Evolutionary conservation across 352 stramenopile species (phyloP).

Genomic region (Phytophthora rubi): DNA sequence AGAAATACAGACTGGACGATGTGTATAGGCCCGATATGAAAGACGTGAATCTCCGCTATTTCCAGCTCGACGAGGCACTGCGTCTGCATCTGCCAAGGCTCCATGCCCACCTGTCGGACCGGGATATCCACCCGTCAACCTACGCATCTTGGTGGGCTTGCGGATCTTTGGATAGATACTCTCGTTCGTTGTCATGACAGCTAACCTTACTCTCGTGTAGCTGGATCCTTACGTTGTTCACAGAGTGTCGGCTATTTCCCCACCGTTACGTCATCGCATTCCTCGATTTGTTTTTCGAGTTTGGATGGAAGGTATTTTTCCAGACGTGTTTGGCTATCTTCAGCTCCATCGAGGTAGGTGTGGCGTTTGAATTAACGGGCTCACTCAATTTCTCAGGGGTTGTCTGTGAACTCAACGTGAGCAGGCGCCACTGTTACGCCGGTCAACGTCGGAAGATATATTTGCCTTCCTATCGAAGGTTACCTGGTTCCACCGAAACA

Average conservation of each 20-base stretch:
- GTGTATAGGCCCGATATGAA: conserved; percentile 59
- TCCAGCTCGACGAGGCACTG: conserved; percentile 54
- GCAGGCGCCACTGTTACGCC: conserved; percentile 31
- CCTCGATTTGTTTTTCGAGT: conserved; percentile 57
- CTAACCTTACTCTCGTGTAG: conserved; percentile 21
- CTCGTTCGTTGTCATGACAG: neutral
- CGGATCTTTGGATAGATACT: neutral
- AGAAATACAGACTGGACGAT: conserved; percentile 57
- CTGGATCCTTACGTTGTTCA: conserved; percentile 65
- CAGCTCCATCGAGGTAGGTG: conserved; percentile 41
- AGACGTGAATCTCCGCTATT: conserved; percentile 60
- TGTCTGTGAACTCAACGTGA: neutral
- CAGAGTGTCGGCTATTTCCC: conserved; percentile 49
- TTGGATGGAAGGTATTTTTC: conserved; percentile 58
- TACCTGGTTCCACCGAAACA: conserved; percentile 46
- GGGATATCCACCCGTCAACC: conserved; percentile 51
- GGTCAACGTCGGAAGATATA: conserved; percentile 33
- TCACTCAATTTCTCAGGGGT: neutral
- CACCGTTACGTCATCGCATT: conserved; percentile 48
- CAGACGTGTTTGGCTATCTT: conserved; percentile 52
- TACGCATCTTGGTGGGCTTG: conserved; percentile 52
- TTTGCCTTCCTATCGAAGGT: conserved; percentile 43
- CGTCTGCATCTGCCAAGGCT: conserved; percentile 45
- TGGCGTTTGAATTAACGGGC: neutral
- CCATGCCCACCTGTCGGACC: conserved; percentile 53